Evolutionary conservation across 192 early-diverging fungal species (phyloP).

Genomic region (Obelidium mucronatum): DNA sequence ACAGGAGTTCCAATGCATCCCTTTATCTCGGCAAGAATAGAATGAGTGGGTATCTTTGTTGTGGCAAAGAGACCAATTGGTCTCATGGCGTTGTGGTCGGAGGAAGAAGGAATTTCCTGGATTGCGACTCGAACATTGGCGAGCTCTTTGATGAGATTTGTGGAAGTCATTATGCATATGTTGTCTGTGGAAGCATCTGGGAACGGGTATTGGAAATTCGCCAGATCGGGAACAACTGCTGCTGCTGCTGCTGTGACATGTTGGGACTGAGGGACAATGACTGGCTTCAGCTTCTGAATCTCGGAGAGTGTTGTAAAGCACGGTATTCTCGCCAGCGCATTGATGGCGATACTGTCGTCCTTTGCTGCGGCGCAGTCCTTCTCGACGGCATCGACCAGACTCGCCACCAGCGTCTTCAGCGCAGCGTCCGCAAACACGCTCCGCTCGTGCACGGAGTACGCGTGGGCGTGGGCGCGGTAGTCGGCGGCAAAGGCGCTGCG

Average conservation of each 20-base stretch:
- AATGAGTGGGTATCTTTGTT: slow-evolving; percentile 53
- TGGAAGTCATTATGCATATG: slow-evolving; percentile 36
- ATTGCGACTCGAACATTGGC: neutral
- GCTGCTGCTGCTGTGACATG: neutral
- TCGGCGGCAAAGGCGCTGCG: slow-evolving; percentile 34
- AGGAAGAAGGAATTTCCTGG: neutral
- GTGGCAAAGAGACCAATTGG: slow-evolving; percentile 68
- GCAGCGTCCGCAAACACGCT: slow-evolving; percentile 10
- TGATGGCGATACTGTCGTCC: neutral
- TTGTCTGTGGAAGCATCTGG: slow-evolving; percentile 21
- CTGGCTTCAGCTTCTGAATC: slow-evolving; percentile 2
- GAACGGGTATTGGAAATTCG: too few relatives aligned
- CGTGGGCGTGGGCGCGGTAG: slow-evolving; percentile 23
- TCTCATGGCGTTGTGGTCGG: neutral
- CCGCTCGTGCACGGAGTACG: neutral
- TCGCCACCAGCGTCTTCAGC: slow-evolving; percentile 9
- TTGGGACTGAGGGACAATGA: neutral
- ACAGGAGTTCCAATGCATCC: slow-evolving; percentile 49
- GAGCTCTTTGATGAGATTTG: slow-evolving; percentile 10
- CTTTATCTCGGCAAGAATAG: slow-evolving; percentile 80
- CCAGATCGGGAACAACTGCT: neutral
- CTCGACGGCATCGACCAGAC: neutral
- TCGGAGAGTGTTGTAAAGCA: neutral
- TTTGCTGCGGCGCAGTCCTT: neutral
- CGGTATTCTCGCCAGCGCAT: neutral